Base-by-base conservation (phyloP, 106 monocot genomes). In the Iris macrosiphon region DNA sequence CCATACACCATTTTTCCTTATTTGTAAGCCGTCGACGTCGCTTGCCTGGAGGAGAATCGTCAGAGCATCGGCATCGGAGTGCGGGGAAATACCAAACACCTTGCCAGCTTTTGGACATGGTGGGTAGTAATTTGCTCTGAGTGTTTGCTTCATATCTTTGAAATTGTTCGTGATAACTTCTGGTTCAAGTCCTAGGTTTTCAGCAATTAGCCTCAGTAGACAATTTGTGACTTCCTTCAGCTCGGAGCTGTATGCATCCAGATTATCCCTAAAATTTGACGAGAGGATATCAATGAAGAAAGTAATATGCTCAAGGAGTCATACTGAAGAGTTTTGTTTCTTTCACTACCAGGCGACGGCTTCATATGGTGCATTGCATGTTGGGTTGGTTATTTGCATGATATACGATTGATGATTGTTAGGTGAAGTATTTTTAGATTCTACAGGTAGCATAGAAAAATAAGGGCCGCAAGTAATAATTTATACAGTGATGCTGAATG, bases 101-200 rank as follows among this genome's bases (percentile, higher is more conserved):
- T 63, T 66, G 15, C 61, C n/a, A 2, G 78, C 29, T 29, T 63
- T 35, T 0, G 49, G 61, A 46, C 83, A 78, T 31, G 74, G 78
- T 0, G 83, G 78, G 24, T 83, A 83, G 46, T 78, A 74, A 27
- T 71, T 78, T 9, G 78, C 65, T 48, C 74, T 83, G 26, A 82
- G 27, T 1, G 42, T 10, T 50, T 82, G 81, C 4, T 10, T 33
- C 3, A 28, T 38, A 1, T 27, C 49, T 35, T 65, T 31, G n/a
- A 70, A 63, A 4, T 18, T 27, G 10, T 16, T 32, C 0, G 33
- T 4, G 11, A 79, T 0, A 28, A 7, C 31, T 3, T 67, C 61
- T 4, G 54, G 7, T 11, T 55, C 52, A 18, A 73, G 29, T 22
- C 64, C 74, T 7, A 79, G 49, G 55, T 58, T 69, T 9, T 60